Evolutionary conservation across 371 early-diverging fungal genomes (phyloP).

Genomic region (Actinomortierella wolfii): DNA sequence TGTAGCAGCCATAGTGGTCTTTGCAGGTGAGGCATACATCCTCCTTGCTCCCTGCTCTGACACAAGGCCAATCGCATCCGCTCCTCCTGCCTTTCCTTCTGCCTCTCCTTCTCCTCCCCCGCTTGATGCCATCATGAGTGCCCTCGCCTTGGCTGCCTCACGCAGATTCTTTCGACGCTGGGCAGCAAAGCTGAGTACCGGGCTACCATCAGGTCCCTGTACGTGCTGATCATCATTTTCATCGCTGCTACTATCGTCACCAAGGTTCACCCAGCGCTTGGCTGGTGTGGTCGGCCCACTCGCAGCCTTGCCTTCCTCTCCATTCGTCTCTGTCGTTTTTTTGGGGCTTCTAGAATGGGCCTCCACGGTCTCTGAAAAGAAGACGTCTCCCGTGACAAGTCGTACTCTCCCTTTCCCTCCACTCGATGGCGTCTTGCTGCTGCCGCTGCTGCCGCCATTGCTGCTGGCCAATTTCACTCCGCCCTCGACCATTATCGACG

Average conservation of each 20-base stretch:
- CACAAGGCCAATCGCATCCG: neutral
- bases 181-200: conserved; percentile 15
- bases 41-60: neutral
- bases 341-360: too few species aligned
- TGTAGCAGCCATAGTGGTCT: neutral
- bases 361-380: conserved; percentile 19
- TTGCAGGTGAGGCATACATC: neutral
- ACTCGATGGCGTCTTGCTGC: conserved; percentile 3
- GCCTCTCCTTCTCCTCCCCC: too few species aligned
- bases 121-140: too few species aligned
- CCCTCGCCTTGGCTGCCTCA: conserved; percentile 11
- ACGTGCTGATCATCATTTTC: neutral
- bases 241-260: conserved; percentile 13
- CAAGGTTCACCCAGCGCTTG: conserved; percentile 26
- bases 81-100: neutral
- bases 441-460: conserved; percentile 8
- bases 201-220: neutral
- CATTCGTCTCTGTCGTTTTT: neutral
- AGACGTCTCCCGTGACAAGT: conserved; percentile 16
- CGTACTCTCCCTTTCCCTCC: neutral
- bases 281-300: neutral
- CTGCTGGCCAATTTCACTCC: too few species aligned
- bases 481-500: conserved; percentile 19
- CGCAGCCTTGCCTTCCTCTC: neutral
- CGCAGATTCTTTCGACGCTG: conserved; percentile 26